These are phyloP conservation scores for Metschnikowia shivogae DNA, from an alignment of 805 yeast species.

Conservation along the genomic window DNA sequence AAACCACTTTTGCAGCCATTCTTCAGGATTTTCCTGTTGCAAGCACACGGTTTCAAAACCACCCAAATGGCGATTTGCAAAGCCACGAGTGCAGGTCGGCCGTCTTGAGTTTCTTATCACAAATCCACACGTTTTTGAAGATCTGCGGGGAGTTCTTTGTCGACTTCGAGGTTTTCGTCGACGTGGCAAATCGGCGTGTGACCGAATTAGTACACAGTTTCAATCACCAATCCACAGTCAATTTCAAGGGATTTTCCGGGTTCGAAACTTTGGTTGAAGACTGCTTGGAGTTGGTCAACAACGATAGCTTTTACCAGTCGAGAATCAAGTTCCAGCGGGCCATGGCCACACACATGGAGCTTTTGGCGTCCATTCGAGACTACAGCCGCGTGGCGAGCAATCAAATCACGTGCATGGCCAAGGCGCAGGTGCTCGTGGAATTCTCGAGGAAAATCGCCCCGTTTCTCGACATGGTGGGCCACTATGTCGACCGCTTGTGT, in stretches of 20 bases:
- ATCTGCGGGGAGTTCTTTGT: slow-evolving; percentile 7
- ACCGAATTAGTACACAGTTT: slow-evolving; percentile 1
- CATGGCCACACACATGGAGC: slow-evolving; percentile 11
- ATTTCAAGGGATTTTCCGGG: slow-evolving; percentile 7
- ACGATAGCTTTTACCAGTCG: slow-evolving; percentile 12
- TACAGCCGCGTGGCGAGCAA: slow-evolving; percentile 4
- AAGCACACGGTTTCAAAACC: not conserved
- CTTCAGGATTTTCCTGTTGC: slow-evolving; percentile 6
- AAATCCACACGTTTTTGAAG: slow-evolving; percentile 7
- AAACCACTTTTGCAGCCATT: slow-evolving; percentile 6
- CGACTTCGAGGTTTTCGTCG: slow-evolving; percentile 8
- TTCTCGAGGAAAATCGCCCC: slow-evolving; percentile 7
- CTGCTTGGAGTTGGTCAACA: slow-evolving; percentile 10
- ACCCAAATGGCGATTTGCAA: slow-evolving; percentile 4
- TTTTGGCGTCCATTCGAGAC: slow-evolving; percentile 7
- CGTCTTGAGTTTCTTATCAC: slow-evolving; percentile 7
- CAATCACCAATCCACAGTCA: slow-evolving; percentile 4
- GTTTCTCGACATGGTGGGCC: slow-evolving; percentile 8
- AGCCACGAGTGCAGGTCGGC: slow-evolving; percentile 6
- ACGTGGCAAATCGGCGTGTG: slow-evolving; percentile 4
- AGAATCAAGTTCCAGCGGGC: slow-evolving; percentile 12
- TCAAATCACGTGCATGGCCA: slow-evolving; percentile 5
- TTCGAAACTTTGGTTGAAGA: slow-evolving; percentile 8
- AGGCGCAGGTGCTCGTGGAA: slow-evolving; percentile 8
- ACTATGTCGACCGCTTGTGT: slow-evolving; percentile 9